Conservation (phyloP, 2,329 filamentous ascomycete genomes). For the Hypoxylon sp. region DNA sequence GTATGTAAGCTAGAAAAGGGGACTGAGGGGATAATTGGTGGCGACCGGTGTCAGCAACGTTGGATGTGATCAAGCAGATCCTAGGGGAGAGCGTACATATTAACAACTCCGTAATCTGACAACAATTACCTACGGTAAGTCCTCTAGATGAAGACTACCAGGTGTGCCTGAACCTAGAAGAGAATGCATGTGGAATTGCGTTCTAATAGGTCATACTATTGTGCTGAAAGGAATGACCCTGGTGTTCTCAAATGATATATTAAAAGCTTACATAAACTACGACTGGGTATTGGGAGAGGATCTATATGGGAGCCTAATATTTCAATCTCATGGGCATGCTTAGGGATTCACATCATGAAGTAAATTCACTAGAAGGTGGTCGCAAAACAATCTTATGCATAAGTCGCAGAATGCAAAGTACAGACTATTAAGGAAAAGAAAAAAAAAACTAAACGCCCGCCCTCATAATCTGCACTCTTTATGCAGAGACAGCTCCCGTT, state of each 20-base stretch:
- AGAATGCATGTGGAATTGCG: background rate
- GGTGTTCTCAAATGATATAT: background rate
- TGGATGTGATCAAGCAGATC: background rate
- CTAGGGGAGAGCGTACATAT: background rate
- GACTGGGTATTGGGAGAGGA: background rate
- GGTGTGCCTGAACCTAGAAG: background rate
- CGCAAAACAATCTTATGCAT: background rate
- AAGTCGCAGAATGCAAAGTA: background rate
- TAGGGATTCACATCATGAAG: background rate
- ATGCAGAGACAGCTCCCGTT: constrained; percentile 4
- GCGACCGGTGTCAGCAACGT: background rate
- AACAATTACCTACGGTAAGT: background rate
- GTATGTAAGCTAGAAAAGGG: background rate
- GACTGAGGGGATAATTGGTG: background rate
- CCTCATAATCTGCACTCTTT: constrained; percentile 7
- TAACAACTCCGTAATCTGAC: background rate
- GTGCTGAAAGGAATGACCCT: background rate
- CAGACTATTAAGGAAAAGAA: constrained; percentile 1
- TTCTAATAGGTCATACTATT: background rate
- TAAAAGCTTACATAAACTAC: background rate
- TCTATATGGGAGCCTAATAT: background rate
- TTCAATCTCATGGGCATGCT: background rate
- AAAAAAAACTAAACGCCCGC: too few relatives aligned
- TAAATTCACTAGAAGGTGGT: background rate
- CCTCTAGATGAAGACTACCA: background rate